A percentile compares a stretch with the other conserved stretches of the same genome.
Conservation (phyloP, 768 basidiomycete species). For the Collybiopsis luxurians region DNA sequence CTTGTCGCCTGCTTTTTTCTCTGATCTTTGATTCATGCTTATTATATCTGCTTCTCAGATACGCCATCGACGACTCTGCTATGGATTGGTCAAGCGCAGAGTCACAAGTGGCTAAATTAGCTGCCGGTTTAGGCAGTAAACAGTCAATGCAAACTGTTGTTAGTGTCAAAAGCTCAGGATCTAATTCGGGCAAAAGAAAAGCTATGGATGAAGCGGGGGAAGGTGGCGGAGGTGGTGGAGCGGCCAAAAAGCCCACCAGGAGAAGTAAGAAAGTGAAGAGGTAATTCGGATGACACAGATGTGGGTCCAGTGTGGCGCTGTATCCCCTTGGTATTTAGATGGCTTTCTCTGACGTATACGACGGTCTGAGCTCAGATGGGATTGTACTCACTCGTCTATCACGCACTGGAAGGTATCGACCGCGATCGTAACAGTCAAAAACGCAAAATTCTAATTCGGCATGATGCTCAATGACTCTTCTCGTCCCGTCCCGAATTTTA, state of each 20-base stretch:
- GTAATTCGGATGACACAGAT: constrained; percentile 11
- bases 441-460: too few species aligned
- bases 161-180: constrained; percentile 58
- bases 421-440: too few species aligned
- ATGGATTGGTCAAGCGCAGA: constrained; percentile 79
- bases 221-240: constrained; percentile 25
- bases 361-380: background rate
- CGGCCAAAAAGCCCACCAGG: constrained; percentile 49
- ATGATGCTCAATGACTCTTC: too few species aligned
- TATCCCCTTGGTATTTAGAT: background rate
- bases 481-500: too few species aligned
- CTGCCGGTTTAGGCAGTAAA: constrained; percentile 21
- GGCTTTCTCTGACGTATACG: background rate
- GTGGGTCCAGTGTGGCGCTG: background rate
- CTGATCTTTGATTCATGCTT: too few species aligned
- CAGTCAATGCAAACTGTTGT: constrained; percentile 66
- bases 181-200: constrained; percentile 59
- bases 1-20: background rate
- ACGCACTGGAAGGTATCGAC: too few species aligned
- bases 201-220: constrained; percentile 34
- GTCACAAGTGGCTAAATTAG: constrained; percentile 58
- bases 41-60: constrained; percentile 39
- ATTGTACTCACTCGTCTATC: too few species aligned
- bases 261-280: constrained; percentile 45
- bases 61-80: constrained; percentile 66